Evolutionary conservation across 345 rosid genomes (phyloP).

Genomic region (Schrenkiella parvula): DNA sequence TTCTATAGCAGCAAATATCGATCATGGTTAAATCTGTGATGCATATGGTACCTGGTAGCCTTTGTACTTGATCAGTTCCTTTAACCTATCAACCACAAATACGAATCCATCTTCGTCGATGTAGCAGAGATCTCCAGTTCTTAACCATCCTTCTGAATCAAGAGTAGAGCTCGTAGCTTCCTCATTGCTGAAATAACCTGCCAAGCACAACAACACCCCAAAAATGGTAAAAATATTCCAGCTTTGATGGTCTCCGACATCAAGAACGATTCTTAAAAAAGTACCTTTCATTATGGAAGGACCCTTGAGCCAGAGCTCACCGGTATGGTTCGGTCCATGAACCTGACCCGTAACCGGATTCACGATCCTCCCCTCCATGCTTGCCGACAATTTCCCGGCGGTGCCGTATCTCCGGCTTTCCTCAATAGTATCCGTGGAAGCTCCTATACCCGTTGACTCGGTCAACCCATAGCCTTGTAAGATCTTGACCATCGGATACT

Average conservation of each 20-base stretch:
- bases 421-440: conserved; percentile 61
- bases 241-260: neutral
- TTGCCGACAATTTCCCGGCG: conserved; percentile 62
- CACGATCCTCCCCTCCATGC: conserved; percentile 71
- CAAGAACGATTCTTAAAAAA: neutral
- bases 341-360: conserved; percentile 52
- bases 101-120: conserved; percentile 82
- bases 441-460: conserved; percentile 67
- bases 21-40: neutral
- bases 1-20: neutral
- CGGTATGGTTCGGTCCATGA: conserved; percentile 53
- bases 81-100: conserved; percentile 80
- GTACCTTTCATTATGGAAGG: conserved; percentile 41
- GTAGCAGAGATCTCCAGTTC: conserved; percentile 93
- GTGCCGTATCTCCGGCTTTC: conserved; percentile 73
- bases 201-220: conserved; percentile 9
- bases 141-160: conserved; percentile 85
- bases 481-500: conserved; percentile 55
- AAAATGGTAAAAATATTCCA: too few relatives aligned
- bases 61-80: conserved; percentile 91
- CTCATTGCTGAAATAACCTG: conserved; percentile 73
- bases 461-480: conserved; percentile 85
- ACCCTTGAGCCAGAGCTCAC: conserved; percentile 78
- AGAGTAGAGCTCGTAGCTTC: conserved; percentile 77
- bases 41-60: conserved; percentile 70